Conservation (phyloP, 2,329 filamentous ascomycete genomes). For the Aspergillus sp. region DNA sequence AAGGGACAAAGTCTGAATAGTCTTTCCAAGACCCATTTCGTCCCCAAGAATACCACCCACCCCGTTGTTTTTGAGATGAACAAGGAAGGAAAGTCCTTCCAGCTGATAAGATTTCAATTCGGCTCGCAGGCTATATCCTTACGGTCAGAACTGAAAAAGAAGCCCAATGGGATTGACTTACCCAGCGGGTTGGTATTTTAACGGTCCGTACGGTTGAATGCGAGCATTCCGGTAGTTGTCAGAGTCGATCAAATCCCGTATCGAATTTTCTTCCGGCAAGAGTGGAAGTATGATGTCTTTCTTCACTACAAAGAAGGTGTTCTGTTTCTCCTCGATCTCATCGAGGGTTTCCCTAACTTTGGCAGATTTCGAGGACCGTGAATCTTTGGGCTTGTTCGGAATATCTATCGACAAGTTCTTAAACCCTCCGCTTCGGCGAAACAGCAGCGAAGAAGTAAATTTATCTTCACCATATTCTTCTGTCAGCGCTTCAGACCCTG, state of each 20-base stretch:
- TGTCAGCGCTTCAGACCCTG: no score
- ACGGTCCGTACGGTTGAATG: neutral
- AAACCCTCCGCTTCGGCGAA: no score
- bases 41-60: slow-evolving; percentile 22
- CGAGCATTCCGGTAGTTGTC: neutral
- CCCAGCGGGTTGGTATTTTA: slow-evolving; percentile 1
- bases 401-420: no score
- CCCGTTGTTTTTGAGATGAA: slow-evolving; percentile 29
- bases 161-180: neutral
- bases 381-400: no score
- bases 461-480: no score
- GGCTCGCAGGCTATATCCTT: slow-evolving; percentile 39
- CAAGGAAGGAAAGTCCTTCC: slow-evolving; percentile 46
- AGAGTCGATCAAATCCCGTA: neutral
- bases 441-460: no score
- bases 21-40: slow-evolving; percentile 30
- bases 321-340: neutral
- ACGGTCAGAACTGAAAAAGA: neutral
- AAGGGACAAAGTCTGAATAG: slow-evolving; percentile 28
- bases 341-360: neutral
- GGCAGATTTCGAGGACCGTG: no score
- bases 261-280: neutral
- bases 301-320: slow-evolving; percentile 1
- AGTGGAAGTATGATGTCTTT: slow-evolving; percentile 1
- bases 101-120: slow-evolving; percentile 50